Percentiles rank a stretch among this genome's conserved stretches.
These are phyloP conservation scores for Ogataea glucozyma DNA, from an alignment of 805 yeast genomes.

Conservation along the genomic window DNA sequence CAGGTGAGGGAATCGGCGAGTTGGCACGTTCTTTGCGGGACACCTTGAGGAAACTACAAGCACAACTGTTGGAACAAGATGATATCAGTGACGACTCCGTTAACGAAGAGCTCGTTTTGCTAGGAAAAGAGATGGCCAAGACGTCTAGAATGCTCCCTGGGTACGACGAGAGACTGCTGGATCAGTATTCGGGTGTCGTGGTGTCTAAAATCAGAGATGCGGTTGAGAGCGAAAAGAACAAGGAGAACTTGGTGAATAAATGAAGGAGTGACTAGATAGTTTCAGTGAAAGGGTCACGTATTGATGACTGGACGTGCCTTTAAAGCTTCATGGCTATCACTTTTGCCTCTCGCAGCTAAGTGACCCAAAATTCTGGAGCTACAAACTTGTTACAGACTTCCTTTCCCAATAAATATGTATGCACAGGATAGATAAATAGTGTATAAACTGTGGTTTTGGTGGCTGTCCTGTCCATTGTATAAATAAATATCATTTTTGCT, in stretches of 20 bases:
- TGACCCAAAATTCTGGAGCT: too few species aligned
- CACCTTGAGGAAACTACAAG: conserved; percentile 15
- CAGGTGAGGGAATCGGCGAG: not conserved
- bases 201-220: conserved; percentile 10
- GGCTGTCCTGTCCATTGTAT: conserved; percentile 4
- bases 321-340: too few species aligned
- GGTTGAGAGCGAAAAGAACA: conserved; percentile 10
- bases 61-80: conserved; percentile 9
- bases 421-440: conserved; percentile 6
- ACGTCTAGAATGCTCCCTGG: conserved; percentile 22
- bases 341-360: too few species aligned
- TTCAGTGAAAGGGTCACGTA: too few species aligned
- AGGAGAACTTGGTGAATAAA: conserved; percentile 19
- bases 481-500: conserved; percentile 11
- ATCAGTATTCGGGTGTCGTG: conserved; percentile 17
- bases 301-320: too few species aligned
- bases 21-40: conserved; percentile 7
- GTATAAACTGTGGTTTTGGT: conserved; percentile 7
- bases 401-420: not conserved
- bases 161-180: conserved; percentile 19
- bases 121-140: conserved; percentile 17
- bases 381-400: not conserved
- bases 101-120: conserved; percentile 2
- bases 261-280: too few species aligned
- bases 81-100: not conserved